These are phyloP conservation scores for Leptodermis oblonga DNA, from an alignment of 257 asterid genomes.

Conservation along the genomic window DNA sequence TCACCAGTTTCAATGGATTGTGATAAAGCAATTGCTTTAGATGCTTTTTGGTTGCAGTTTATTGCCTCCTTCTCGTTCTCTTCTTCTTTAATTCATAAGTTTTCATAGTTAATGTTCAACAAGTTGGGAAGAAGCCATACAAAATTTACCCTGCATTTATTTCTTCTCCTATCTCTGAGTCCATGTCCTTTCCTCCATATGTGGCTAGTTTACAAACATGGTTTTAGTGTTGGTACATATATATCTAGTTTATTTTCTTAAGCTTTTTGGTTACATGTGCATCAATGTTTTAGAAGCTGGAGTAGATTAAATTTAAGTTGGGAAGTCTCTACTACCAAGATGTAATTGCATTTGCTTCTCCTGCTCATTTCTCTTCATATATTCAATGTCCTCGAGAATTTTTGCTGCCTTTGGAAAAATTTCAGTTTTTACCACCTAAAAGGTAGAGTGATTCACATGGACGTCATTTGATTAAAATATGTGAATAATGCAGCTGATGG, in stretches of 20 bases:
- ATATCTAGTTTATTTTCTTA: background rate
- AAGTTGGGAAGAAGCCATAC: background rate
- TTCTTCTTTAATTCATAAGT: background rate
- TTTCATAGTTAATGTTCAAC: background rate
- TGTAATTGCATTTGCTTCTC: background rate
- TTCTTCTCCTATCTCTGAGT: too few relatives aligned
- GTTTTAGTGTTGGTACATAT: background rate
- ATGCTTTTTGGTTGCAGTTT: background rate
- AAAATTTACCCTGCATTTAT: too few relatives aligned
- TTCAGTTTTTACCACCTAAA: background rate
- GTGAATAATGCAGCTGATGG: too few relatives aligned
- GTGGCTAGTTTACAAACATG: background rate
- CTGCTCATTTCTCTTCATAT: background rate
- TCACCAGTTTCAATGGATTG: background rate
- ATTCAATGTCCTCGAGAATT: background rate
- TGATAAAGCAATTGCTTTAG: background rate
- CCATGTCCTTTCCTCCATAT: background rate
- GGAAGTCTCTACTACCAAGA: background rate
- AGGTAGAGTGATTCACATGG: background rate
- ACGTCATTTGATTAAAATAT: constrained; percentile 5
- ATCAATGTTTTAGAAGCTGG: background rate
- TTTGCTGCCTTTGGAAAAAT: background rate
- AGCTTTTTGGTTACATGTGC: background rate
- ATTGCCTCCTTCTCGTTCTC: background rate
- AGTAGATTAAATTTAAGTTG: background rate